Evolutionary conservation across 306 rosid genomes (phyloP).

Genomic region (Fragaria iinumae): DNA sequence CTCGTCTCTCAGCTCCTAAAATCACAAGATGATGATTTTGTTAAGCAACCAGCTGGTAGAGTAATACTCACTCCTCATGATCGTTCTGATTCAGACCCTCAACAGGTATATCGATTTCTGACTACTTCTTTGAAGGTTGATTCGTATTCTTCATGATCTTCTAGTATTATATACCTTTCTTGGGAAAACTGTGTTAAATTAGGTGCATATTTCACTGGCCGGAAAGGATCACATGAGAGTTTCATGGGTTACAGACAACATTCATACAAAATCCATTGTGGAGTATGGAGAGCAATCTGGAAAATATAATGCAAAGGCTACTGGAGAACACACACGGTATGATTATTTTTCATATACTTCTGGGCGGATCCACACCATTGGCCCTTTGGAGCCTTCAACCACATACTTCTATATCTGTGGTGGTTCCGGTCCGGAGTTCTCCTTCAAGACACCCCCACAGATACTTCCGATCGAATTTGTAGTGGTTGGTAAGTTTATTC

Average conservation of each 20-base stretch:
- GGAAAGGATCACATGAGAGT: constrained; percentile 61
- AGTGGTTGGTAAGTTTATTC: constrained; percentile 51
- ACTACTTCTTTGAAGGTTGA: neutral
- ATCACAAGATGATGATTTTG: constrained; percentile 21
- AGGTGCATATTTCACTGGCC: constrained; percentile 76
- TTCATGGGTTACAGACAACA: constrained; percentile 63
- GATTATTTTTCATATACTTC: constrained; percentile 34
- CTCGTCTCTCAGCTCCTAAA: constrained; percentile 12
- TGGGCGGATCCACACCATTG: constrained; percentile 41
- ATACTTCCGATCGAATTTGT: constrained; percentile 59
- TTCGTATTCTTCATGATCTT: neutral
- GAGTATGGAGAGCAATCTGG: constrained; percentile 38
- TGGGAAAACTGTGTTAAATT: neutral
- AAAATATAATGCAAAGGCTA: constrained; percentile 22
- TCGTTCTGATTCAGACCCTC: constrained; percentile 34
- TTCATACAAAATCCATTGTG: constrained; percentile 24
- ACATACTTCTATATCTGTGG: constrained; percentile 41
- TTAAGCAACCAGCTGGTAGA: constrained; percentile 26
- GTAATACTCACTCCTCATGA: constrained; percentile 16
- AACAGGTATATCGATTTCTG: constrained; percentile 17
- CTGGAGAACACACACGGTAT: constrained; percentile 32
- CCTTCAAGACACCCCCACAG: constrained; percentile 57
- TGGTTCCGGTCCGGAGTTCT: constrained; percentile 51
- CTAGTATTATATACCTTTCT: neutral
- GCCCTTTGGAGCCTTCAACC: constrained; percentile 37